Evolutionary conservation across 169 alveolate genomes (phyloP).

Genomic region (Plasmodium malariae): DNA sequence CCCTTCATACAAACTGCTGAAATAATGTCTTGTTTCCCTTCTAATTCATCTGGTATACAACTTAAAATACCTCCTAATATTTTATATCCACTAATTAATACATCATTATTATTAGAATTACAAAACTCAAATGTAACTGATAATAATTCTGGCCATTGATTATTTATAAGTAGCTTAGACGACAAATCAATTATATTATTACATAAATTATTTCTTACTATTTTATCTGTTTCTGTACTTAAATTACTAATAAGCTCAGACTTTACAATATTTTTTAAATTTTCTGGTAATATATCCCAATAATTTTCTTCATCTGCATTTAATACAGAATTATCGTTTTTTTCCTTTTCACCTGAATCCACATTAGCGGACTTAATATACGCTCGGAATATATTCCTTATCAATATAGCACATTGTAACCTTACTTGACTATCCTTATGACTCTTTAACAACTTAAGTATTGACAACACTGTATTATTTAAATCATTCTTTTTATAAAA

Average conservation of each 20-base stretch:
- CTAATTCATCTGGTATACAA: constrained; percentile 76
- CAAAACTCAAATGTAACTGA: constrained; percentile 80
- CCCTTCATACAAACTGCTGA: constrained; percentile 79
- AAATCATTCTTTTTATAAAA: constrained; percentile 80
- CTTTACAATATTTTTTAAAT: constrained; percentile 78
- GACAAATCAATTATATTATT: constrained; percentile 85
- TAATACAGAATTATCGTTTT: constrained; percentile 64
- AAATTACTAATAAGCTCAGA: constrained; percentile 79
- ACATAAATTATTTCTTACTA: constrained; percentile 83
- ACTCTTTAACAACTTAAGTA: constrained; percentile 79
- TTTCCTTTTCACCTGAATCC: constrained; percentile 78
- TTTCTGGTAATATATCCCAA: constrained; percentile 69
- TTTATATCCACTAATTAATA: constrained; percentile 84
- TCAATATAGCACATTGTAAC: constrained; percentile 82
- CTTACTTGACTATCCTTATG: constrained; percentile 83
- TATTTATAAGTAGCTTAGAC: constrained; percentile 68
- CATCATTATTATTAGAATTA: constrained; percentile 79
- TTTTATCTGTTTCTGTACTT: constrained; percentile 79
- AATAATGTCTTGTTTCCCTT: constrained; percentile 74
- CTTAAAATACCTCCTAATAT: constrained; percentile 84
- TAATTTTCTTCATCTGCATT: constrained; percentile 66
- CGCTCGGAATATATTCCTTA: constrained; percentile 81
- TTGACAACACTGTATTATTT: constrained; percentile 79
- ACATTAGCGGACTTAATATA: constrained; percentile 80
- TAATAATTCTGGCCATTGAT: constrained; percentile 87